phyloP scores from a whole-genome alignment of 2,329 filamentous ascomycete species.

The Acephala macrosclerotiorum region DNA sequence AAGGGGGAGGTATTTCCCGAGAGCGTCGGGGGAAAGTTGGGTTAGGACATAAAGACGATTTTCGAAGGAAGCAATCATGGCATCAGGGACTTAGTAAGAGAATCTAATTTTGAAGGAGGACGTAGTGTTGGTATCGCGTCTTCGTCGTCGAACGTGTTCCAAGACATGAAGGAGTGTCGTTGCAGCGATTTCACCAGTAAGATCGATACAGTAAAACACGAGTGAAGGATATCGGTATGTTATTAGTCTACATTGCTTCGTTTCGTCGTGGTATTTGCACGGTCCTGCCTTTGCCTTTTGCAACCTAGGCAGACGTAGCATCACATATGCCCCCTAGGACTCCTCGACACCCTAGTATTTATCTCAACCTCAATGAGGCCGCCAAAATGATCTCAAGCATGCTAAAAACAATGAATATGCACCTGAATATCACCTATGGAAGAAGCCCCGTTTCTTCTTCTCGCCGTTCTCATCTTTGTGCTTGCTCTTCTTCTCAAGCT shows the following conservation, averaged over 20 bases:
- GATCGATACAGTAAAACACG: background rate
- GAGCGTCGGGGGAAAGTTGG: too few relatives aligned
- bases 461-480: constrained; percentile 44
- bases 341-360: background rate
- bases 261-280: constrained; percentile 4
- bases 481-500: constrained; percentile 57
- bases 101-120: too few relatives aligned
- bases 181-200: too few relatives aligned
- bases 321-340: background rate
- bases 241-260: constrained; percentile 6
- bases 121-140: too few relatives aligned
- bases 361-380: background rate
- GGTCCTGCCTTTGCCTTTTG: background rate
- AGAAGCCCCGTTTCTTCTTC: constrained; percentile 67
- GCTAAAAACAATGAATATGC: background rate
- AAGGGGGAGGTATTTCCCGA: too few relatives aligned
- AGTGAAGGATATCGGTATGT: background rate
- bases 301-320: background rate
- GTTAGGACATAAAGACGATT: too few relatives aligned
- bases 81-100: too few relatives aligned
- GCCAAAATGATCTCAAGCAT: background rate
- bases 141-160: too few relatives aligned
- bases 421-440: constrained; percentile 56
- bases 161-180: too few relatives aligned
- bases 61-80: too few relatives aligned